Evolutionary conservation across 2,329 filamentous ascomycete genomes (phyloP), one percentile per base, ranked within the genome.

Genomic region (Penicillium brasilianum): DNA sequence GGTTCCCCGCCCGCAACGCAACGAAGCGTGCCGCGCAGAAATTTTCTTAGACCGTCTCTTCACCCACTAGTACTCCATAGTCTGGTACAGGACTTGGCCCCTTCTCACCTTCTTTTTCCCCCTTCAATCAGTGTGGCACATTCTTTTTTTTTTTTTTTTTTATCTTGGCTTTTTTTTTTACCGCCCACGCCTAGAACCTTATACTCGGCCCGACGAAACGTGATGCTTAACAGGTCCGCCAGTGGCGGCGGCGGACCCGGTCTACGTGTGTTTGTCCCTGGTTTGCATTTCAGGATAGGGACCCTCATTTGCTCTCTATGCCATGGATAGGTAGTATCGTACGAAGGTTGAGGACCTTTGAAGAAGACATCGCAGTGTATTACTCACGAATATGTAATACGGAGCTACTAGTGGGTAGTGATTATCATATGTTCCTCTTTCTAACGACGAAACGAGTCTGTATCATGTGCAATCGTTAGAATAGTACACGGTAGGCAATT

Each of bases 31-130:
- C 50, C 52, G 49, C 41, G 63, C 60, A 69, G 66, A 68, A 68
- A 68, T 53, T 69, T 69, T 69, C 66, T 67, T 62, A 14, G 46
- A 13, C 46, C 25, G 25, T 49, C 25, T 32, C 25, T 49, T 32
- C 8, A 8, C 13, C 18, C 22, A 16, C 10, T 18, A 25, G 48
- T 18, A 18, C 16, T 50, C n/a, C n/a, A n/a, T n/a, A n/a, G n/a
- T n/a, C n/a, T n/a, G n/a, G n/a, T n/a, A n/a, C n/a, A n/a, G 4
- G 28, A 34, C 28, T 50, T 28, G 28, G 49, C n/a, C 30, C 10
- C 28, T 28, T 13, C 28, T 51, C 8, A 30, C 22, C 22, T 16
- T 48, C 13, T 16, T 28, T 48, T n/a, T 7, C 6, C 25, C 25
- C 25, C 25, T 28, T 48, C 18, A 36, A 10, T 13, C 5, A 9